Evolutionary conservation across 2,329 filamentous ascomycete genomes (phyloP).

Genomic region (Colletotrichum sp.): DNA sequence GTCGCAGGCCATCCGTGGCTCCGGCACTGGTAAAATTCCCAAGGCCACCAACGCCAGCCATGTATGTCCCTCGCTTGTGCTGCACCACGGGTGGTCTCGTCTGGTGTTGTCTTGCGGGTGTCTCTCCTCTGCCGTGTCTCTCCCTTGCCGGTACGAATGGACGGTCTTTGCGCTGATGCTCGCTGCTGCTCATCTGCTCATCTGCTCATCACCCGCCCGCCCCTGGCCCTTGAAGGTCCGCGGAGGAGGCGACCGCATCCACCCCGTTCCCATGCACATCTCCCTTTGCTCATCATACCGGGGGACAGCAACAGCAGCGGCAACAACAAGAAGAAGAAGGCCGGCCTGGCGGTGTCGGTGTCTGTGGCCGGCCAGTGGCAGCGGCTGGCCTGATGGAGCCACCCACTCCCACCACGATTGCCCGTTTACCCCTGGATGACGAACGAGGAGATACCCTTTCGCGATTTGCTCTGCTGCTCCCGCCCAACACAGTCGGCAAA

Average conservation of each 20-base stretch:
- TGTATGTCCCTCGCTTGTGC: conserved; percentile 1
- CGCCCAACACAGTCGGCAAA: neutral
- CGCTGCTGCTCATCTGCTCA: neutral
- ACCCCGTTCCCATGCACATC: neutral
- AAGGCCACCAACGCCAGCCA: neutral
- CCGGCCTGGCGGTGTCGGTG: neutral
- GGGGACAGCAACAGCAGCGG: neutral
- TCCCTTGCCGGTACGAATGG: neutral
- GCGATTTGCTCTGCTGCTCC: conserved; percentile 6
- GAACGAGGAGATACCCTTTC: conserved; percentile 1
- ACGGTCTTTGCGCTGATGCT: neutral
- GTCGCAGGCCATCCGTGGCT: neutral
- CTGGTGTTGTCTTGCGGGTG: neutral
- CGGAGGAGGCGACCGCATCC: neutral
- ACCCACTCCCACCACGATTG: neutral
- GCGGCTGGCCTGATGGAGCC: neutral
- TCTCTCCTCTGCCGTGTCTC: neutral
- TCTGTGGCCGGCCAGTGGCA: neutral
- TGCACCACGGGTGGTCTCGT: neutral
- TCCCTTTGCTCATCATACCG: neutral
- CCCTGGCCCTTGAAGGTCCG: neutral
- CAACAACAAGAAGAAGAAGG: neutral
- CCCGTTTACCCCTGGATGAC: conserved; percentile 5
- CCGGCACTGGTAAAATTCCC: neutral
- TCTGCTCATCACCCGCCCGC: neutral